Conservation (phyloP, 495 filamentous ascomycete species). For the Talaromyces wortmannii region DNA sequence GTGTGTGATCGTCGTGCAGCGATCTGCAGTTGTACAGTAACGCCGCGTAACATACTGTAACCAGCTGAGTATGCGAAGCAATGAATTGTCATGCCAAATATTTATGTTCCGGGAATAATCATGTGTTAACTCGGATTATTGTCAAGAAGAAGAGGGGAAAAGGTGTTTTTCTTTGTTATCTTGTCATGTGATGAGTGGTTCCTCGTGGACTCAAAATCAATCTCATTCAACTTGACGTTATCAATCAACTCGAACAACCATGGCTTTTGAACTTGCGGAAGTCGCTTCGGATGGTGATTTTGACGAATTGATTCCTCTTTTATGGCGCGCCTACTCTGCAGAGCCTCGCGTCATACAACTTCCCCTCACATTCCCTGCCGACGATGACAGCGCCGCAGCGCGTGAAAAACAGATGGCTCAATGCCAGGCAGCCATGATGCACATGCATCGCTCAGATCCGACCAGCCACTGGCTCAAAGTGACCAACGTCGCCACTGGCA, state of each 20-base stretch:
- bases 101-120: no score
- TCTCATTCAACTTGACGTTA: not conserved
- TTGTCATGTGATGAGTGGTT: not conserved
- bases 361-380: not conserved
- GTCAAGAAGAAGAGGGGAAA: no score
- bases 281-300: not conserved
- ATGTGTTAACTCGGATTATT: no score
- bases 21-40: no score
- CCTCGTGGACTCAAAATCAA: not conserved
- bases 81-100: no score
- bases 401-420: not conserved
- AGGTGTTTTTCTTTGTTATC: no score
- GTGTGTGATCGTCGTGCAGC: no score
- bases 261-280: not conserved
- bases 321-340: not conserved
- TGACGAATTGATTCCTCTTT: not conserved
- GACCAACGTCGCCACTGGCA: conserved; percentile 1
- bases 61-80: no score
- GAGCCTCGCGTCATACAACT: not conserved
- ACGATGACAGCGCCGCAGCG: not conserved
- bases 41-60: no score
- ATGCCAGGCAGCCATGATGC: not conserved
- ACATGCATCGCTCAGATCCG: not conserved
- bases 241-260: not conserved
- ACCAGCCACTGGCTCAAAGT: conserved; percentile 1